A percentile compares a stretch with the other conserved stretches of the same genome.
Evolutionary conservation across 2,329 filamentous ascomycete genomes (phyloP).

Genomic region (Beauveria sp.): DNA sequence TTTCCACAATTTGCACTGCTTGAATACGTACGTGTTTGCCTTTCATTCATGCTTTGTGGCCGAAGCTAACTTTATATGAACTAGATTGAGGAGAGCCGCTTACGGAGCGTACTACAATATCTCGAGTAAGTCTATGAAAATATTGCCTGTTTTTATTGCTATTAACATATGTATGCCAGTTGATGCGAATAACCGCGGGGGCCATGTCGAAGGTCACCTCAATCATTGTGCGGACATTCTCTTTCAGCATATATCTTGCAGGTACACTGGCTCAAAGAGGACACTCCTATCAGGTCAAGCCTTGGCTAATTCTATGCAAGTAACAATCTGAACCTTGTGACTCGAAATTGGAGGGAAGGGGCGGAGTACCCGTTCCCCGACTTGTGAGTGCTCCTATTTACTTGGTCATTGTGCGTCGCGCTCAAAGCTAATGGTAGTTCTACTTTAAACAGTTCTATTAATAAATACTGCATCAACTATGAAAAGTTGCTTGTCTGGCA

Average conservation of each 20-base stretch:
- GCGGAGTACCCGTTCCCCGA: background rate
- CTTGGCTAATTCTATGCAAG: background rate
- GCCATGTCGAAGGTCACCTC: background rate
- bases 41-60: background rate
- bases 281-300: background rate
- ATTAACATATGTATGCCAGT: background rate
- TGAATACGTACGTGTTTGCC: background rate
- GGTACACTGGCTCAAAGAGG: background rate
- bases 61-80: background rate
- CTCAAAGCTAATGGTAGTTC: background rate
- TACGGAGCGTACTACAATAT: background rate
- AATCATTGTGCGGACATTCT: background rate
- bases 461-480: conserved; percentile 28
- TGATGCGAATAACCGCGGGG: background rate
- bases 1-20: conserved; percentile 4
- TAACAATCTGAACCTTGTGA: background rate
- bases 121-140: background rate
- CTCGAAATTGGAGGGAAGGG: background rate
- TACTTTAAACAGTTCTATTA: conserved; percentile 20
- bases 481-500: conserved; percentile 18
- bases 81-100: background rate
- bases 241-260: conserved; percentile 2
- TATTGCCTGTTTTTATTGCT: background rate
- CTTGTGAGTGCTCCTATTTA: background rate
- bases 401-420: background rate